Conservation (phyloP, 495 filamentous ascomycete genomes). For the Daldinia vernicosa region DNA sequence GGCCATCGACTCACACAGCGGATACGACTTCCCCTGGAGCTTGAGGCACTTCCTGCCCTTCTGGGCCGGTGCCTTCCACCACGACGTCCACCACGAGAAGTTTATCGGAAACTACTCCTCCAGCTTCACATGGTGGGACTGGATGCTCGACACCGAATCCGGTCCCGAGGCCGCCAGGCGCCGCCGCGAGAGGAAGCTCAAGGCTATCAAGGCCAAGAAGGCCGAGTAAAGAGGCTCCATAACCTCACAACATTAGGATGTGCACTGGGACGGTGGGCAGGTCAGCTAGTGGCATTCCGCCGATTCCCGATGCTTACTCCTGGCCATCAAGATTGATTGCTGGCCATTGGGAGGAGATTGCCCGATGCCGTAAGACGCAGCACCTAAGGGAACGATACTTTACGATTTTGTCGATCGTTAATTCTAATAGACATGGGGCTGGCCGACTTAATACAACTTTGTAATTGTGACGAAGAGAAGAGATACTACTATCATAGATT, state of each 20-base stretch:
- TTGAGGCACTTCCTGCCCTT: constrained; percentile 95
- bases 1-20: constrained; percentile 96
- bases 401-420: constrained; percentile 34
- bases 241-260: constrained; percentile 12
- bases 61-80: constrained; percentile 97
- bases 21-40: constrained; percentile 98
- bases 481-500: constrained; percentile 45
- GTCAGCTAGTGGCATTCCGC: constrained; percentile 14
- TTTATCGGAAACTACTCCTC: constrained; percentile 98
- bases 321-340: constrained; percentile 28
- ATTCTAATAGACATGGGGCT: constrained; percentile 33
- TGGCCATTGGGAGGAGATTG: constrained; percentile 28
- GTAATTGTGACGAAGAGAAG: constrained; percentile 43
- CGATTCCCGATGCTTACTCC: neutral
- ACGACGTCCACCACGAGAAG: constrained; percentile 94
- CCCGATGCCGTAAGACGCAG: constrained; percentile 15
- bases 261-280: constrained; percentile 4
- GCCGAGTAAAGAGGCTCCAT: constrained; percentile 56
- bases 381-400: constrained; percentile 12
- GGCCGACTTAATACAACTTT: constrained; percentile 34
- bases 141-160: constrained; percentile 89
- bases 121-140: constrained; percentile 99
- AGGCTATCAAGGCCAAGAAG: constrained; percentile 70
- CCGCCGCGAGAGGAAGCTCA: constrained; percentile 80
- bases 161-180: constrained; percentile 85